Conservation (phyloP, 257 asterid species). For the Solanum neorickii region DNA sequence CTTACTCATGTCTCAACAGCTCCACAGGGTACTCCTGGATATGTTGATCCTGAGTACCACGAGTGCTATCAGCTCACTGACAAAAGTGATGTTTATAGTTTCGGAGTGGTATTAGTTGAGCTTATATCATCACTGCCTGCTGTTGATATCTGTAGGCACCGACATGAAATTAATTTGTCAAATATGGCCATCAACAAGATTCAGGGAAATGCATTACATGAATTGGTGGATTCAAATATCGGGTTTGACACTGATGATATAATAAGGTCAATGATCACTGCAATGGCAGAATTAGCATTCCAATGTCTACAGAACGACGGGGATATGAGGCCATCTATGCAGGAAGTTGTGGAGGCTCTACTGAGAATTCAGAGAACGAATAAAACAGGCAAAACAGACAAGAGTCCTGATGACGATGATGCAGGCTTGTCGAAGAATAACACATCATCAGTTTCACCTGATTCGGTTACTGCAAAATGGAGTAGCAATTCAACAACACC, state of each 20-base stretch:
- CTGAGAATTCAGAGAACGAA: slow-evolving; percentile 24
- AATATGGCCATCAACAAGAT: slow-evolving; percentile 69
- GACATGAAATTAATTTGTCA: slow-evolving; percentile 57
- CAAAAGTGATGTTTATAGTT: slow-evolving; percentile 71
- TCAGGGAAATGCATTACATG: slow-evolving; percentile 39
- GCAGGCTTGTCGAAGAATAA: slow-evolving; percentile 13
- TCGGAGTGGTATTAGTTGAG: slow-evolving; percentile 69
- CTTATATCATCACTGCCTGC: slow-evolving; percentile 70
- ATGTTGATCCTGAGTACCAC: slow-evolving; percentile 79
- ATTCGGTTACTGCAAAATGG: slow-evolving; percentile 6
- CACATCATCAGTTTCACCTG: slow-evolving; percentile 5
- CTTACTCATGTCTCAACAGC: slow-evolving; percentile 75
- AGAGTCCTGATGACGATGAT: slow-evolving; percentile 22
- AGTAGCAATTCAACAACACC: slow-evolving; percentile 9
- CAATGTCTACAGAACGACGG: slow-evolving; percentile 51
- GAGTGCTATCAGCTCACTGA: slow-evolving; percentile 68
- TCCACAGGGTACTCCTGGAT: slow-evolving; percentile 90
- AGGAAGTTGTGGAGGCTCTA: slow-evolving; percentile 39
- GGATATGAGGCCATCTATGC: slow-evolving; percentile 73
- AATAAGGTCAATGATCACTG: slow-evolving; percentile 27
- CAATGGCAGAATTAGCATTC: slow-evolving; percentile 60
- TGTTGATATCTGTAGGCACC: slow-evolving; percentile 58
- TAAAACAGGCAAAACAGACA: slow-evolving; percentile 10
- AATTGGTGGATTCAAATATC: slow-evolving; percentile 49
- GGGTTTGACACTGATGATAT: slow-evolving; percentile 29